Percentiles rank a stretch among this genome's conserved stretches.
phyloP scores from a whole-genome alignment of 352 stramenopile species.

The Phytopythium vexans region DNA sequence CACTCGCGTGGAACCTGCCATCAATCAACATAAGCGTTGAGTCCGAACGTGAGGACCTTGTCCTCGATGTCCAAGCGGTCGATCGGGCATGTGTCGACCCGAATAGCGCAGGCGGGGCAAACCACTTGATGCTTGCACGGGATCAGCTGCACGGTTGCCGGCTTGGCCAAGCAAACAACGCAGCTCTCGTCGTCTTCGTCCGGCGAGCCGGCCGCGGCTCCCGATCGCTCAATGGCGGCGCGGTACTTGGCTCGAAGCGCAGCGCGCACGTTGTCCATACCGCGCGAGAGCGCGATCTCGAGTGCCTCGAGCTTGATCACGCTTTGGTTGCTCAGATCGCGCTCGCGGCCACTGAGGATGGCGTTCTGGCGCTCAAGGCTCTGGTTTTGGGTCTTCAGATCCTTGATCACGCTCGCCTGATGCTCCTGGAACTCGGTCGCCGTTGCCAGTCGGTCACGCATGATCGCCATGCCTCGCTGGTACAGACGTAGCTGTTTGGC shows the following conservation, averaged over 20 bases:
- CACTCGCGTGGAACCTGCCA: too few species aligned
- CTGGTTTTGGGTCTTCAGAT: conserved; percentile 21
- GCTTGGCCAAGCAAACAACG: conserved; percentile 52
- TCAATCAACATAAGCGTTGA: conserved; percentile 27
- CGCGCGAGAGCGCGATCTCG: conserved; percentile 21
- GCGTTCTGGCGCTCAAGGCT: conserved; percentile 16
- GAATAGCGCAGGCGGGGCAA: conserved; percentile 48
- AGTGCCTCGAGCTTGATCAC: conserved; percentile 44
- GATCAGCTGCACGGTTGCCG: conserved; percentile 42
- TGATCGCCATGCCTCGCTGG: conserved; percentile 30
- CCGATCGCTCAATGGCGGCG: conserved; percentile 11
- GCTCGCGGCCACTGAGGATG: conserved; percentile 14
- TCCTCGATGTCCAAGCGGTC: conserved; percentile 55
- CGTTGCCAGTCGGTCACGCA: conserved; percentile 24
- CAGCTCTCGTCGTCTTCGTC: conserved; percentile 27
- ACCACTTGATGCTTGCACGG: conserved; percentile 65
- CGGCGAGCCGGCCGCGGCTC: not conserved
- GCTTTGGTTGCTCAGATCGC: conserved; percentile 19
- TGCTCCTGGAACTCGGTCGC: conserved; percentile 25
- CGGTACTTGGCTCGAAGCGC: conserved; percentile 29
- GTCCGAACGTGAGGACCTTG: conserved; percentile 65
- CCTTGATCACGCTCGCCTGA: conserved; percentile 18
- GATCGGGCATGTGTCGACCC: conserved; percentile 50
- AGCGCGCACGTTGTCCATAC: conserved; percentile 25
- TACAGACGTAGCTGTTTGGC: conserved; percentile 20